Base-by-base conservation (phyloP, 2,329 filamentous ascomycete species). In the Paradendryphiella salina region DNA sequence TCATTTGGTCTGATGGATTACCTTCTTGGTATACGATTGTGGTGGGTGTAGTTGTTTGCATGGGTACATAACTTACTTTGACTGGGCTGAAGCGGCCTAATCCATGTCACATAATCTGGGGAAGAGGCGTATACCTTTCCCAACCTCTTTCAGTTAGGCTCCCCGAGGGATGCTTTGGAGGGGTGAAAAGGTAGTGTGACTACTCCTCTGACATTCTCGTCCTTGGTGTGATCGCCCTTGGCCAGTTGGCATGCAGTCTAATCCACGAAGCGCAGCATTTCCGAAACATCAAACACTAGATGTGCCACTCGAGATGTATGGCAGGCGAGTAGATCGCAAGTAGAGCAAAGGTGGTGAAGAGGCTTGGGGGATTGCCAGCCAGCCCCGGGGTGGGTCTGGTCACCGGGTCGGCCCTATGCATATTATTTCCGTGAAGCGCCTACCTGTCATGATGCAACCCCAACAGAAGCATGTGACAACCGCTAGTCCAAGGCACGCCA, bases 391-490 rank as follows among this genome's bases (percentile, higher is more conserved):
- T 48, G 61, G 60, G 47, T 48, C 53, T 59, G 50, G 63, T 71
- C 66, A 69, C 61, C 62, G 64, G 64, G 54, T 62, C 63, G 58
- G 66, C 60, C 57, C 58, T 60, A 59, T 47, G 53, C 46, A 39
- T 42, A 54, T 62, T 52, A 64, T 60, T 52, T 54, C 57, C 55
- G 56, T 53, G 39, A 35, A 52, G 45, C 38, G 47, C 43, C 35
- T 37, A 50, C 60, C 58, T 62, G 58, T 56, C 57, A 61, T 39
- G 33, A 29, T 18, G 61, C 54, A 40, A 54, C 50, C 56, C 53
- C 45, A 41, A 53, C 40, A 32, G 46, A 51, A 46, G 50, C 64
- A 70, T 70, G 66, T 70, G 65, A 70, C 55, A 42, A 48, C 38
- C 44, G 44, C 36, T 56, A 36, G 35, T 37, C 20, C 29, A 42